These are phyloP conservation scores for Cucumis hystrix DNA, from an alignment of 306 rosid species.

Conservation along the genomic window DNA sequence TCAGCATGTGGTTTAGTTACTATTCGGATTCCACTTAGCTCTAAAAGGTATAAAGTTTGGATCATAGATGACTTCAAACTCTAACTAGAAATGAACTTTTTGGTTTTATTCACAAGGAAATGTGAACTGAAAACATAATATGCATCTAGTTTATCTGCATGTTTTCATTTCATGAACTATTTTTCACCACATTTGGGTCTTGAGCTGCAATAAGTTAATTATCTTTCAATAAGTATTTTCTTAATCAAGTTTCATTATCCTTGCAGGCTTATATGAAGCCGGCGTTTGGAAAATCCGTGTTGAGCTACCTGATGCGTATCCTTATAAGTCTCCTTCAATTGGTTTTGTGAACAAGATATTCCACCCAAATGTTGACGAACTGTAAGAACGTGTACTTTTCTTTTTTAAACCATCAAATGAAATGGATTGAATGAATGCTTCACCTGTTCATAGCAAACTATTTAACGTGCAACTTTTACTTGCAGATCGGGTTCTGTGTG, in stretches of 20 bases:
- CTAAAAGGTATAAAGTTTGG: background rate
- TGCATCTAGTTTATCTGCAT: background rate
- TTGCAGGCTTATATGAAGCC: constrained; percentile 87
- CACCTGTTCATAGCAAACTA: background rate
- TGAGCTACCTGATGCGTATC: constrained; percentile 99
- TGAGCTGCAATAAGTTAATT: background rate
- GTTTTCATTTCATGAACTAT: background rate
- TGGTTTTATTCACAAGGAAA: background rate
- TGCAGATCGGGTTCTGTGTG: constrained; percentile 98
- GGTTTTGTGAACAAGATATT: constrained; percentile 94
- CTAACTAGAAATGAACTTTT: background rate
- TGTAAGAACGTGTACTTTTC: constrained; percentile 36
- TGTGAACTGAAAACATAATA: background rate
- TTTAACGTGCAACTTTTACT: background rate
- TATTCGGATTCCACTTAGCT: constrained; percentile 1
- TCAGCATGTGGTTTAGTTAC: background rate
- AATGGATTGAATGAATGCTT: background rate
- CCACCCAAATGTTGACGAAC: constrained; percentile 96
- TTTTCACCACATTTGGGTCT: background rate
- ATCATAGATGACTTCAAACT: background rate
- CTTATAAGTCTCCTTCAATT: constrained; percentile 92
- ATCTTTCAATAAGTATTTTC: background rate
- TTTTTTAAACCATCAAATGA: background rate
- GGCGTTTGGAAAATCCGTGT: constrained; percentile 96
- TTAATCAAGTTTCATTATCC: background rate